Evolutionary conservation across 2,329 filamentous ascomycete genomes (phyloP).

Genomic region (Whalleya microplaca): DNA sequence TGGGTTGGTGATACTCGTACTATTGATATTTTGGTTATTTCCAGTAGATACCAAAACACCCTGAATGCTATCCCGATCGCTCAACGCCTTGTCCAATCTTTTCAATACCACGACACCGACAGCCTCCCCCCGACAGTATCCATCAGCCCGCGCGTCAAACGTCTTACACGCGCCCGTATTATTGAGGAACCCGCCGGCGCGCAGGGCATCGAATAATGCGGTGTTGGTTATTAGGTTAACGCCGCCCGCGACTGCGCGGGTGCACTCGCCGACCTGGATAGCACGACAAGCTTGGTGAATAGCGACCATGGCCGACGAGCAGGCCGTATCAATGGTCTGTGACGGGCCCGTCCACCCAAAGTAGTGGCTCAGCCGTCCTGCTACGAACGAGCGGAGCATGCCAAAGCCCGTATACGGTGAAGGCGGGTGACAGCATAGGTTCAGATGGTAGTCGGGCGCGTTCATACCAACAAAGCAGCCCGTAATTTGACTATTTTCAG

Average conservation of each 20-base stretch:
- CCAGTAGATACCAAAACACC: conserved; percentile 45
- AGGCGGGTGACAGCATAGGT: conserved; percentile 27
- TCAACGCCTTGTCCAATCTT: conserved; percentile 50
- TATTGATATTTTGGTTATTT: conserved; percentile 42
- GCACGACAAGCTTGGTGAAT: conserved; percentile 40
- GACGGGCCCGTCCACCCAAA: conserved; percentile 43
- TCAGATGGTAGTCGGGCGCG: conserved; percentile 32
- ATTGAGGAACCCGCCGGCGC: conserved; percentile 44
- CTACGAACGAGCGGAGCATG: conserved; percentile 36
- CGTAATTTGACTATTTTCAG: conserved; percentile 13
- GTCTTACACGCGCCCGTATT: conserved; percentile 51
- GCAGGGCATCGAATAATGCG: conserved; percentile 27
- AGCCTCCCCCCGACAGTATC: conserved; percentile 58
- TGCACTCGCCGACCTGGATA: conserved; percentile 37
- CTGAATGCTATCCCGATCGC: conserved; percentile 53
- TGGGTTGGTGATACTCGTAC: conserved; percentile 34
- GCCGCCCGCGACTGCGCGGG: conserved; percentile 43
- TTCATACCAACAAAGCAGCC: conserved; percentile 34
- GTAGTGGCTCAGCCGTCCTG: conserved; percentile 39
- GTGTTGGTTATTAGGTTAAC: conserved; percentile 42
- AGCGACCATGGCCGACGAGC: conserved; percentile 41
- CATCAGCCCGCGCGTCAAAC: conserved; percentile 53
- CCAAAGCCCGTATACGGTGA: conserved; percentile 41
- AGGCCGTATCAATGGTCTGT: conserved; percentile 42
- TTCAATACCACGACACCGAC: conserved; percentile 55